Conservation (phyloP, 176 grass and related monocot genomes). For the Hordeum marinum region DNA sequence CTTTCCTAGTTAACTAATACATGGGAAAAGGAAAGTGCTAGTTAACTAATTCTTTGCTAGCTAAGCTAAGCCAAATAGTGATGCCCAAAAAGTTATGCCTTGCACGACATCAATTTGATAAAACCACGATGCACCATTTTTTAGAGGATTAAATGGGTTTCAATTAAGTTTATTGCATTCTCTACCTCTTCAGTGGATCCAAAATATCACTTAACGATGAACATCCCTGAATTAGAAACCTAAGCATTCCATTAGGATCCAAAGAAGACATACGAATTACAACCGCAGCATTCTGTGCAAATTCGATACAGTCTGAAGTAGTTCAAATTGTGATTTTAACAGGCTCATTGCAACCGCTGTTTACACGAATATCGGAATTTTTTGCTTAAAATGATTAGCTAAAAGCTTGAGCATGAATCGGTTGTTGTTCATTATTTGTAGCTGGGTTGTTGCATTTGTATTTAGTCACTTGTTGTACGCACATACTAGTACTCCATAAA, state of each 20-base stretch:
- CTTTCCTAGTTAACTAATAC: neutral
- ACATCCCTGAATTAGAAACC: too few species aligned
- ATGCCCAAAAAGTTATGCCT: neutral
- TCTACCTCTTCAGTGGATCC: neutral
- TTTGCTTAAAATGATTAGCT: neutral
- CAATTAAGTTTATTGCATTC: neutral
- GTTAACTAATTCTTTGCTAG: neutral
- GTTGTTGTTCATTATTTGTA: neutral
- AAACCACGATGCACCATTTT: neutral
- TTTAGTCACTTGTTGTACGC: neutral
- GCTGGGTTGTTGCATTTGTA: neutral
- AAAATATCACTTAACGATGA: too few species aligned
- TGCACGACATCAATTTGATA: neutral
- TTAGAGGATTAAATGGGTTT: neutral
- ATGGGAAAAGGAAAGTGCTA: neutral
- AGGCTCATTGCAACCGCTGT: neutral
- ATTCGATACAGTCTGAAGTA: neutral
- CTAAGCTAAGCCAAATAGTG: constrained; percentile 6
- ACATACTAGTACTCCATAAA: neutral
- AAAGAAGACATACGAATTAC: neutral
- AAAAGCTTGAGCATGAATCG: neutral
- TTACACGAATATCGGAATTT: neutral
- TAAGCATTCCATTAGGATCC: neutral
- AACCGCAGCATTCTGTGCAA: neutral
- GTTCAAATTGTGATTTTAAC: neutral